phyloP scores from a whole-genome alignment of 305 asterid species.

The Ilex paraguariensis region DNA sequence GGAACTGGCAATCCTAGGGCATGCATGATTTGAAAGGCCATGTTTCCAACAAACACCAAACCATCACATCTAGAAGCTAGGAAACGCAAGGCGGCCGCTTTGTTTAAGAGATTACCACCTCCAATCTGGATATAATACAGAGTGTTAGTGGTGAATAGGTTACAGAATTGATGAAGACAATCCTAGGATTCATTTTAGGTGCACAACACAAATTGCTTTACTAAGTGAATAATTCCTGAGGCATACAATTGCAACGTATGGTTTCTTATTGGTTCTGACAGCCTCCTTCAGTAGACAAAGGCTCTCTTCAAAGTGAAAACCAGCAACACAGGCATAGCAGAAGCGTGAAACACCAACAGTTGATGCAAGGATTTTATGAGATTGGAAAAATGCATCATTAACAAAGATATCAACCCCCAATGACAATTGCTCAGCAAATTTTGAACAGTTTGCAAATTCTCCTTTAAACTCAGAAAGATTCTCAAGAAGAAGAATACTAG shows the following conservation, averaged over 20 bases:
- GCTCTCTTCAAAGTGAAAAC: conserved; percentile 72
- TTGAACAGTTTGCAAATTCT: conserved; percentile 67
- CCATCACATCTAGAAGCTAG: conserved; percentile 74
- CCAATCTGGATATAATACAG: conserved; percentile 55
- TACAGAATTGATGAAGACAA: conserved; percentile 12
- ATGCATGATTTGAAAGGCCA: conserved; percentile 85
- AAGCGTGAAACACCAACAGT: conserved; percentile 77
- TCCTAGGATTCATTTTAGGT: neutral
- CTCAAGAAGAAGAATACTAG: conserved; percentile 52
- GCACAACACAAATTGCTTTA: neutral
- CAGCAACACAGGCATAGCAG: conserved; percentile 64
- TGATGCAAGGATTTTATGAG: conserved; percentile 81
- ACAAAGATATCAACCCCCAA: conserved; percentile 73
- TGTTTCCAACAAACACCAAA: conserved; percentile 69
- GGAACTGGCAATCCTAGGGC: conserved; percentile 65
- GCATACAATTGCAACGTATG: conserved; percentile 72
- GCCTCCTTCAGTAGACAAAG: conserved; percentile 57
- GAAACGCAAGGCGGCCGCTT: conserved; percentile 58
- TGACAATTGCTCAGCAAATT: conserved; percentile 56
- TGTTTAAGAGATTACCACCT: conserved; percentile 63
- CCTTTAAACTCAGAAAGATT: conserved; percentile 59
- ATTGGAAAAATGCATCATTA: conserved; percentile 77
- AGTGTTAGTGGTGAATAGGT: conserved; percentile 8
- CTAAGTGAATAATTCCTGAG: conserved; percentile 15
- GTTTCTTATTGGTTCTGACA: conserved; percentile 36